Percentiles rank a stretch among this genome's conserved stretches.
phyloP scores from a whole-genome alignment of 2,329 filamentous ascomycete genomes.

The Xylariales sp. region DNA sequence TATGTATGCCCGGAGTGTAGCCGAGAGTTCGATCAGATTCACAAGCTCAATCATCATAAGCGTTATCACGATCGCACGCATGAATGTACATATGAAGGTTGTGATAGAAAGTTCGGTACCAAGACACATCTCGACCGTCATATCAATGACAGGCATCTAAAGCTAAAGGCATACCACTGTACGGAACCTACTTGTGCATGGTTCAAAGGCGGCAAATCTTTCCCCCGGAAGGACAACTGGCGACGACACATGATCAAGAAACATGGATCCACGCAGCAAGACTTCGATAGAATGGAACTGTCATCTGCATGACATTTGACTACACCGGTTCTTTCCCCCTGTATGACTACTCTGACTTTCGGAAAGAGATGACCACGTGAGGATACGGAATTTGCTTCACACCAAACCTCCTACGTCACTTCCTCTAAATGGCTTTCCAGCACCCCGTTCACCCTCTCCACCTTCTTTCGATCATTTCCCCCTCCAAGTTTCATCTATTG shows the following conservation, averaged over 20 bases:
- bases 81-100: constrained; percentile 56
- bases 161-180: constrained; percentile 70
- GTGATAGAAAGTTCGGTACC: constrained; percentile 69
- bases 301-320: constrained; percentile 36
- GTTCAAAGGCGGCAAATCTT: constrained; percentile 69
- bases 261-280: constrained; percentile 52
- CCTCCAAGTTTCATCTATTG: constrained; percentile 35
- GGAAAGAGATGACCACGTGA: constrained; percentile 9
- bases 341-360: constrained; percentile 25
- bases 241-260: constrained; percentile 72
- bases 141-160: constrained; percentile 70
- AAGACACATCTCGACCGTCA: constrained; percentile 72
- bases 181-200: constrained; percentile 65
- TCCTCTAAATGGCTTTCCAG: background rate
- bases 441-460: background rate
- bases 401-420: background rate
- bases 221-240: constrained; percentile 73
- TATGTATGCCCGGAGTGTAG: constrained; percentile 57
- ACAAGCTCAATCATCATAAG: constrained; percentile 72
- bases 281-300: constrained; percentile 46
- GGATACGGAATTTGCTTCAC: constrained; percentile 15
- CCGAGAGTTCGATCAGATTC: constrained; percentile 65
- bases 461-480: constrained; percentile 22
- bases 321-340: constrained; percentile 8
- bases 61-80: constrained; percentile 70